Evolutionary conservation across 2,329 filamentous ascomycete genomes (phyloP).

Genomic region (Beauveria medogensis): DNA sequence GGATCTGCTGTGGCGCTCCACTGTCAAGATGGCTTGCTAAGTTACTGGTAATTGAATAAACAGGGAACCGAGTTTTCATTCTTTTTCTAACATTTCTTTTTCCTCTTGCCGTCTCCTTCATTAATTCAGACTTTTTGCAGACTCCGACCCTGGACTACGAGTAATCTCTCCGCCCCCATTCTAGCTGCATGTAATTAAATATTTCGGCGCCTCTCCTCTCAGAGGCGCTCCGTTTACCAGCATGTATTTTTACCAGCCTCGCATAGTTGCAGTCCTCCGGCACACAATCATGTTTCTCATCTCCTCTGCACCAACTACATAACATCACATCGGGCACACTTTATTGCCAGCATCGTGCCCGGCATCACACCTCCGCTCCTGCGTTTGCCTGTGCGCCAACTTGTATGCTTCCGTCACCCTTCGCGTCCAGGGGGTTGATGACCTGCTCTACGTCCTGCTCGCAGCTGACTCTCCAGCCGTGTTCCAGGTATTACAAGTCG

Average conservation of each 20-base stretch:
- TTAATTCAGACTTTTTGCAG: neutral
- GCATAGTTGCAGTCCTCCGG: neutral
- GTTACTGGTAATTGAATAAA: neutral
- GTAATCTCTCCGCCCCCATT: too few relatives aligned
- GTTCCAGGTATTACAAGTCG: neutral
- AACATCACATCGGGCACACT: neutral
- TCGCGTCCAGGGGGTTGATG: neutral
- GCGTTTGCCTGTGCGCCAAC: neutral
- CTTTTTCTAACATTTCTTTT: neutral
- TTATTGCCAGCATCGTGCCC: neutral
- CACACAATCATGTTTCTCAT: neutral
- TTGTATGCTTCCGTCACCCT: neutral
- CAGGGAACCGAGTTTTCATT: neutral
- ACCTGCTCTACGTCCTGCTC: neutral
- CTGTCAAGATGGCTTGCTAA: neutral
- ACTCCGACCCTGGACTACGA: too few relatives aligned
- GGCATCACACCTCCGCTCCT: neutral
- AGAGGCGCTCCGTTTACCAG: too few relatives aligned
- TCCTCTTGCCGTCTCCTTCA: neutral
- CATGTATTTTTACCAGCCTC: neutral
- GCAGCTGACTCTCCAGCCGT: neutral
- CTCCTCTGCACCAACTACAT: neutral
- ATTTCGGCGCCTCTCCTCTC: too few relatives aligned
- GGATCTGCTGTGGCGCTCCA: neutral
- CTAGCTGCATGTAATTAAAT: too few relatives aligned